Evolutionary conservation across 2,329 filamentous ascomycete genomes (phyloP), one percentile per base, ranked within the genome.

Genomic region (Pyrenophora tritici-repentis): DNA sequence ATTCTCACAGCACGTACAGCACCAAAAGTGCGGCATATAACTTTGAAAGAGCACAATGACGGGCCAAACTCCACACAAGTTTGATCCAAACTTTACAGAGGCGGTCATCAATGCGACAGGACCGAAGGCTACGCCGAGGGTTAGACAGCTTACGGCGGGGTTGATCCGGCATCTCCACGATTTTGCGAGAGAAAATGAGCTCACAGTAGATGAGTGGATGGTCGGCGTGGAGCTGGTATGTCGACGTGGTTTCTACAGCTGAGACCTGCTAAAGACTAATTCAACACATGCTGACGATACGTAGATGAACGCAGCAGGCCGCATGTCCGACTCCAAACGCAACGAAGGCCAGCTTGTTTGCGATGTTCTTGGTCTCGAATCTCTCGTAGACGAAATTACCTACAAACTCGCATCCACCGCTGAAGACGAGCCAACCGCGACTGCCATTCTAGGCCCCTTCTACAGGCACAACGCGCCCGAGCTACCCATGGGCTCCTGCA

Each of bases 361-460:
- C 62, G 83, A 85, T 60, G 73, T 86, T 31, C 75, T 85, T 29
- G 83, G 83, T 16, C 72, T 86, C 26, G 83, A 86, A 66, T 80
- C 80, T 2, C 71, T 79, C 42, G 88, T 92, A 39, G 90, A 93
- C 71, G 89, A 93, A 70, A 93, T 94, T 66, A 90, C 88, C 47
- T 88, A 86, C 75, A 86, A 84, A 54, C 78, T 83, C 42, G 81
- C 82, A 24, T 80, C 81, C 42, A 79, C 81, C 33, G 78, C 78
- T 1, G 53, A 50, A 17, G 73, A 76, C 47, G 67, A 71, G 18
- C 79, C 85, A 9, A 94, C 90, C 4, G 83, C 89, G 2, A 89
- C 88, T 3, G 86, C 90, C 34, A 91, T 96, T 59, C 82, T 96
- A 0, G 91, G 91, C 0, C 91, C 91, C 1, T 96, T 96, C 76